These are phyloP conservation scores for Ustilago sp. DNA, from an alignment of 1,284 basidiomycete genomes.

Conservation along the genomic window DNA sequence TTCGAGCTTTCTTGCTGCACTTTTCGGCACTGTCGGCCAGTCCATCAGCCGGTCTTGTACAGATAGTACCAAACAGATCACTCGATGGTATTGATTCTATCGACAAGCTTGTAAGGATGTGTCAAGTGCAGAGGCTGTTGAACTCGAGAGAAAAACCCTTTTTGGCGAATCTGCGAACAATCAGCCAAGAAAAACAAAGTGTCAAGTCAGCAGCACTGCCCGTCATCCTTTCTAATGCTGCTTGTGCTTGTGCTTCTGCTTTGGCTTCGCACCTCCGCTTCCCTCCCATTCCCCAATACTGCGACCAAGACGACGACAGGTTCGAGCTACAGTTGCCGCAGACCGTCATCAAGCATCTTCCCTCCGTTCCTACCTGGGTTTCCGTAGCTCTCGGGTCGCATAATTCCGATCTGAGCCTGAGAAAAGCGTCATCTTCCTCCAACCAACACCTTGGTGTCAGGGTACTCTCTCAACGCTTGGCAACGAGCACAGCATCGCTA, in stretches of 20 bases:
- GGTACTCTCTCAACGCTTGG: neutral
- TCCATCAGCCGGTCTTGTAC: neutral
- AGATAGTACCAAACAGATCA: no score
- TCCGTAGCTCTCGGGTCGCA: neutral
- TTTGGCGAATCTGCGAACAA: neutral
- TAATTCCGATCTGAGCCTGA: neutral
- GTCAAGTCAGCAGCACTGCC: neutral
- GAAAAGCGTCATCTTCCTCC: neutral
- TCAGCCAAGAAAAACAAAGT: no score
- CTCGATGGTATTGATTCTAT: no score
- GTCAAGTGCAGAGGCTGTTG: no score
- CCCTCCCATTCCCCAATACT: conserved; percentile 1
- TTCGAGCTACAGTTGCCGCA: neutral
- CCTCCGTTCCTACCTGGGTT: neutral
- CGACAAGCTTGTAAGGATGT: no score
- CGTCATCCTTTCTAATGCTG: neutral
- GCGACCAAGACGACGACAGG: neutral
- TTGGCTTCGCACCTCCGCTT: neutral
- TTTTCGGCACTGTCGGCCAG: neutral
- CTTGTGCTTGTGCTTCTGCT: neutral
- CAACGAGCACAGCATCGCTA: neutral
- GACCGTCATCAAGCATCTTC: conserved; percentile 8
- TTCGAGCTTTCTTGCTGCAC: neutral
- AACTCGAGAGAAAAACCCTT: conserved; percentile 1
- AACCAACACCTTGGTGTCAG: neutral